Base-by-base conservation (phyloP, 2,329 filamentous ascomycete genomes). In the Exophiala xenobiotica region DNA sequence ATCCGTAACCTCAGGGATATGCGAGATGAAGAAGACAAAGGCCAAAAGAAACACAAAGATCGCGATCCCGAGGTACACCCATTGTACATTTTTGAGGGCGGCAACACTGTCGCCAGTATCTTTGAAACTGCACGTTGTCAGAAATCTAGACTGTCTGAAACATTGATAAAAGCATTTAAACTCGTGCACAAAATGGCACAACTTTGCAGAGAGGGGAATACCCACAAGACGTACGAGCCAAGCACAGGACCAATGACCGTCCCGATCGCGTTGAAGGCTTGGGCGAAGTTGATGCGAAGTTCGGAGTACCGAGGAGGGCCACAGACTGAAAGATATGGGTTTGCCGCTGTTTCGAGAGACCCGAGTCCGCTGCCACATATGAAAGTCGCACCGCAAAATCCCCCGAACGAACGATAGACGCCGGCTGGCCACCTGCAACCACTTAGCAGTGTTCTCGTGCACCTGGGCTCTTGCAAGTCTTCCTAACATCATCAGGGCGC, bases 11-110 rank as follows among this genome's bases (percentile, higher is more conserved):
- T 90, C 86, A 4, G 86, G 85, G 48, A 88, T 85, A 9, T 75
- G 76, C 4, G 81, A 80, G 24, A 88, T 63, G 68, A 81, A 85
- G 66, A 88, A 87, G 6, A 84, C 70, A 6, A 74, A 66, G 0
- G 83, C 87, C 3, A 90, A 75, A 2, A 81, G 61, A 57, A 82
- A 81, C 16, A 88, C 87, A 57, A 89, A 90, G 63, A 78, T 73
- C 4, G 83, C 88, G 53, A 92, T 85, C 43, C 84, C 86, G 7
- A 93, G 78, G 61, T 92, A 93, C 0, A 88, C 83, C 81, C 83
- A 90, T 68, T 90, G 86, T 1, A 90, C 86, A 49, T 82, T 83
- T 59, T 76, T 75, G 3, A 92, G 75, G 0, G 78, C 79, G 23
- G 70, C 67, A 7, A 78, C 73, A 46, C 80, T 76, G 52, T 78